A percentile compares a stretch with the other conserved stretches of the same genome.
These are phyloP conservation scores for Apophysomyces ossiformis DNA, from an alignment of 371 early-diverging fungal genomes.

Conservation along the genomic window DNA sequence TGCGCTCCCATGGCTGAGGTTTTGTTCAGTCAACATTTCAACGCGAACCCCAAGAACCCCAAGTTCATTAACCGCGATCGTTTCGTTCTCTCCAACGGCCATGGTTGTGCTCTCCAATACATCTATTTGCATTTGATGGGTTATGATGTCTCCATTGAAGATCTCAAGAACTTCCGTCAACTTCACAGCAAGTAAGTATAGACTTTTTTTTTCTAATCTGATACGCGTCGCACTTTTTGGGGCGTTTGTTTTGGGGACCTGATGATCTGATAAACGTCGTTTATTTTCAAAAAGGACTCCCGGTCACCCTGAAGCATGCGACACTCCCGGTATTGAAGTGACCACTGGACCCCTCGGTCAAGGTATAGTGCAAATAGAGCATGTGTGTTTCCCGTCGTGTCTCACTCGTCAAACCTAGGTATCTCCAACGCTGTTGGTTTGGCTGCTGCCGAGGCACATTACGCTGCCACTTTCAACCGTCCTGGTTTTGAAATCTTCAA, in stretches of 20 bases:
- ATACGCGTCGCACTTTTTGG: slow-evolving; percentile 9
- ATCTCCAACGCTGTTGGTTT: slow-evolving; percentile 96
- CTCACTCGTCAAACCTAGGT: slow-evolving; percentile 19
- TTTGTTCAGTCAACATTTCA: slow-evolving; percentile 87
- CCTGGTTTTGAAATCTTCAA: slow-evolving; percentile 83
- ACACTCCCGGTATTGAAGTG: slow-evolving; percentile 94
- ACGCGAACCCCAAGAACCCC: slow-evolving; percentile 86
- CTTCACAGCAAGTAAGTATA: slow-evolving; percentile 75
- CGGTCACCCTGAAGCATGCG: slow-evolving; percentile 93
- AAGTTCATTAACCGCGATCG: slow-evolving; percentile 95
- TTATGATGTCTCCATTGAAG: slow-evolving; percentile 90
- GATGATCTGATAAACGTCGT: slow-evolving; percentile 13
- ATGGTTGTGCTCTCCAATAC: slow-evolving; percentile 97
- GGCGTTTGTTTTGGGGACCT: not conserved
- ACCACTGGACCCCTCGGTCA: slow-evolving; percentile 99
- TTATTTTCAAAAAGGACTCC: slow-evolving; percentile 68
- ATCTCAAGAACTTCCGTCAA: slow-evolving; percentile 96
- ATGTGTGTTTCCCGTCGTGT: slow-evolving; percentile 1
- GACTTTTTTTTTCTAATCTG: not conserved
- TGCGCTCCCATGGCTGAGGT: slow-evolving; percentile 97
- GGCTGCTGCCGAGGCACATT: slow-evolving; percentile 89
- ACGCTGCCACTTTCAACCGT: slow-evolving; percentile 91
- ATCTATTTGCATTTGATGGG: slow-evolving; percentile 91
- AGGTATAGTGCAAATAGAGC: slow-evolving; percentile 55
- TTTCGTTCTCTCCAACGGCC: slow-evolving; percentile 99